Conservation (phyloP, 208 protist species). For the Wallacemonas sp. region DNA sequence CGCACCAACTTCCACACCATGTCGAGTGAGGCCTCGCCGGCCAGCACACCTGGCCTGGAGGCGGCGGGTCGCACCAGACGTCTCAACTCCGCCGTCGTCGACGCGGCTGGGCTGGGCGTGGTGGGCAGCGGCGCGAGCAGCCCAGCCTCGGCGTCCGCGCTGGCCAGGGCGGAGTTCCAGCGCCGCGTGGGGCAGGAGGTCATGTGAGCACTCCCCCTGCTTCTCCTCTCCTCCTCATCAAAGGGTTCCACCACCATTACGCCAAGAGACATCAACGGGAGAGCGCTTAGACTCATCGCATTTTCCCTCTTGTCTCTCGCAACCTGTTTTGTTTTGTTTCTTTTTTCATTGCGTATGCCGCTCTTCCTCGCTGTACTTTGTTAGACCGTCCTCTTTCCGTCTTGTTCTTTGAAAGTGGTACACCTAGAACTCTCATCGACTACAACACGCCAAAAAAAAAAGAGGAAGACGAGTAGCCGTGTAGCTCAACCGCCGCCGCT, state of each 20-base stretch:
- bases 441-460: too few relatives aligned
- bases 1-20: neutral
- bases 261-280: too few relatives aligned
- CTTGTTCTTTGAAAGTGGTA: too few relatives aligned
- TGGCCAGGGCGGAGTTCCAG: conserved; percentile 9
- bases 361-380: conserved; percentile 4
- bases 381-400: too few relatives aligned
- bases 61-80: neutral
- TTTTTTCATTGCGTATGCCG: conserved; percentile 9
- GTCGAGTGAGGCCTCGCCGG: neutral
- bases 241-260: too few relatives aligned
- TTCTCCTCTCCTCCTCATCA: neutral
- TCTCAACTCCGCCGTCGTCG: neutral
- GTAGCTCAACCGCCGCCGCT: too few relatives aligned
- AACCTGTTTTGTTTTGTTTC: conserved; percentile 9
- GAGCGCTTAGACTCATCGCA: too few relatives aligned
- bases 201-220: neutral
- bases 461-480: too few relatives aligned
- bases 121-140: conserved; percentile 13
- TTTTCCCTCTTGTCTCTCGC: too few relatives aligned
- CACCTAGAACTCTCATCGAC: too few relatives aligned
- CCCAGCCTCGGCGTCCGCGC: neutral
- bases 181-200: conserved; percentile 5
- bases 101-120: neutral
- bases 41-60: neutral